Evolutionary conservation across 2,329 filamentous ascomycete species (phyloP).

Genomic region (Diaporthe sp.): DNA sequence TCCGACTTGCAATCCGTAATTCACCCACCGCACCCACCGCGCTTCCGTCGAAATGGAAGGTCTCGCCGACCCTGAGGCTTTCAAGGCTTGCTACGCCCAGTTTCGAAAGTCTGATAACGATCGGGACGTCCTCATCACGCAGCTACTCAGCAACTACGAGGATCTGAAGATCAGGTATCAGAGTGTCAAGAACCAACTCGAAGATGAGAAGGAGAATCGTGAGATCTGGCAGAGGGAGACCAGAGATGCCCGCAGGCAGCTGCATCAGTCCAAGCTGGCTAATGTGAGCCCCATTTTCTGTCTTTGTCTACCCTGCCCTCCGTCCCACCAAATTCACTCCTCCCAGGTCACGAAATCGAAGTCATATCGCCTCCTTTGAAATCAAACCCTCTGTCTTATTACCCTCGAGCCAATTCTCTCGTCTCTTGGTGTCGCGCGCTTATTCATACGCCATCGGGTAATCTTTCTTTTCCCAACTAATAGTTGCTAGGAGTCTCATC

Average conservation of each 20-base stretch:
- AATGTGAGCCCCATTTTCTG: constrained; percentile 19
- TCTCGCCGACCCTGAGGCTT: constrained; percentile 26
- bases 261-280: constrained; percentile 31
- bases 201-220: constrained; percentile 36
- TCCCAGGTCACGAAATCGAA: too few relatives aligned
- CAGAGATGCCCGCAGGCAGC: constrained; percentile 31
- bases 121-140: constrained; percentile 33
- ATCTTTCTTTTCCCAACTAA: background rate
- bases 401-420: too few relatives aligned
- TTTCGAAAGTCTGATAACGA: constrained; percentile 34
- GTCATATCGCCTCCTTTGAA: background rate
- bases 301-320: background rate
- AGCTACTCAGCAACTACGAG: constrained; percentile 35
- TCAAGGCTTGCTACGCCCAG: constrained; percentile 38
- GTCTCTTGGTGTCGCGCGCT: too few relatives aligned
- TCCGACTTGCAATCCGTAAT: background rate
- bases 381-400: too few relatives aligned
- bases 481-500: constrained; percentile 46
- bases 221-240: constrained; percentile 37
- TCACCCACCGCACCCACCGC: background rate
- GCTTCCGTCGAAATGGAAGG: constrained; percentile 27
- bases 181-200: constrained; percentile 14
- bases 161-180: constrained; percentile 21
- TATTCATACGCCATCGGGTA: too few relatives aligned
- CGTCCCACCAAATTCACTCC: background rate